Percentiles rank a stretch among this genome's conserved stretches.
Evolutionary conservation across 164 flowering plant species (phyloP).

Genomic region (Dillenia turbinata): DNA sequence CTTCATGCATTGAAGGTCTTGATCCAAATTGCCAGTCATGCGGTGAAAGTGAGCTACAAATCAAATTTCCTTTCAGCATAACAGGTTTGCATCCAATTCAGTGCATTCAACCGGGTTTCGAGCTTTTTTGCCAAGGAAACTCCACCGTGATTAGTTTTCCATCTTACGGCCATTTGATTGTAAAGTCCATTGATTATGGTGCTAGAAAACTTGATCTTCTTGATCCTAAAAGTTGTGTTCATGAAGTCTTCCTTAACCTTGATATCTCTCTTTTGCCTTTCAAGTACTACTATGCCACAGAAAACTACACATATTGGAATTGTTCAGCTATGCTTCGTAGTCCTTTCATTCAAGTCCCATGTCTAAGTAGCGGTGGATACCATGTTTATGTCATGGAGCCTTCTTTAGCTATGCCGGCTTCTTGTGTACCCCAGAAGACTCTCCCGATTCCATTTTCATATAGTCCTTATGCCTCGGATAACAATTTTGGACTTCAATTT

Average conservation of each 20-base stretch:
- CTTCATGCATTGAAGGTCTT: no score
- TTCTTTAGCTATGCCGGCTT: slow-evolving; percentile 14
- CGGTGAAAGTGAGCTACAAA: no score
- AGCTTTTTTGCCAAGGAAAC: slow-evolving; percentile 29
- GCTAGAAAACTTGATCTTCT: slow-evolving; percentile 22
- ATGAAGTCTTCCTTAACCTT: slow-evolving; percentile 42
- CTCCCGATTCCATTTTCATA: slow-evolving; percentile 38
- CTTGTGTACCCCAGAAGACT: slow-evolving; percentile 30
- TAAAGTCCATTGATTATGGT: slow-evolving; percentile 36
- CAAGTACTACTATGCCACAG: slow-evolving; percentile 25
- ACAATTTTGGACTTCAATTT: slow-evolving; percentile 38
- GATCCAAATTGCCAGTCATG: no score
- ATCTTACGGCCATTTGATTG: slow-evolving; percentile 25
- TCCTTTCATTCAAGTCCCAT: slow-evolving; percentile 22
- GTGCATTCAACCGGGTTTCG: slow-evolving; percentile 14
- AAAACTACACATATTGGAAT: slow-evolving; percentile 37
- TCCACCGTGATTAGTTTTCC: slow-evolving; percentile 31
- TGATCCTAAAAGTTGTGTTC: slow-evolving; percentile 38
- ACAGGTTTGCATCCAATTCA: no score
- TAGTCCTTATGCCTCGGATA: slow-evolving; percentile 36
- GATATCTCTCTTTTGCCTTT: slow-evolving; percentile 35
- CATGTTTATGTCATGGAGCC: slow-evolving; percentile 32
- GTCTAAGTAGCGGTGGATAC: slow-evolving; percentile 30
- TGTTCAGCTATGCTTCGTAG: slow-evolving; percentile 23
- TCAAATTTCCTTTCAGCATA: no score